These are phyloP conservation scores for Nigrospora sphaerica DNA, from an alignment of 2,329 filamentous ascomycete genomes.

Conservation along the genomic window DNA sequence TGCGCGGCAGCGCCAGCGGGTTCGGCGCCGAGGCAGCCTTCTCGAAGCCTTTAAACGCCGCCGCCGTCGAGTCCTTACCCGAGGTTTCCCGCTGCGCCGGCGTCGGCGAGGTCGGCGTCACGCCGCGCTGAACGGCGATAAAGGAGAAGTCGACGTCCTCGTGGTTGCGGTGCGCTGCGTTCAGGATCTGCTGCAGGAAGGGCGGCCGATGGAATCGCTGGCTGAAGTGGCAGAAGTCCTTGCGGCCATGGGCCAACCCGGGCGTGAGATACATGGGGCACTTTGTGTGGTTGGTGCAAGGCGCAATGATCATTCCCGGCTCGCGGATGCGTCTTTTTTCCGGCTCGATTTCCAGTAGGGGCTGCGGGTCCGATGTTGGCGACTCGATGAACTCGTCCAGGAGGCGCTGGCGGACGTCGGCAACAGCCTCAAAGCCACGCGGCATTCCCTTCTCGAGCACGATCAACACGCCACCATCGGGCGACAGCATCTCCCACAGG, in stretches of 20 bases:
- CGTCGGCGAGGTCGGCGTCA: conserved; percentile 29
- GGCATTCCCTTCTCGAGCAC: conserved; percentile 87
- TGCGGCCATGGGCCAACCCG: conserved; percentile 65
- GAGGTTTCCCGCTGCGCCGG: conserved; percentile 20
- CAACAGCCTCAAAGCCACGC: conserved; percentile 86
- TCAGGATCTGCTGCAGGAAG: conserved; percentile 73
- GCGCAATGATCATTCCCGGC: conserved; percentile 58
- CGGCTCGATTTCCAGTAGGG: conserved; percentile 30
- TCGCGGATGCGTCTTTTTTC: conserved; percentile 40
- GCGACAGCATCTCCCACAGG: conserved; percentile 79
- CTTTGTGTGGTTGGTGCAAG: conserved; percentile 80
- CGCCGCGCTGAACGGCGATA: conserved; percentile 74
- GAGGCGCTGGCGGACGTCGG: conserved; percentile 72
- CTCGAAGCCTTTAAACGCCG: conserved; percentile 69
- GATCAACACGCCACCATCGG: conserved; percentile 78
- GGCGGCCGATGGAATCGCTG: conserved; percentile 81
- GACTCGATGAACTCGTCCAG: conserved; percentile 57
- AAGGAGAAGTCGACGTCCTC: conserved; percentile 92
- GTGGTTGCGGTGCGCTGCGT: conserved; percentile 65
- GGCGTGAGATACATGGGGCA: conserved; percentile 83
- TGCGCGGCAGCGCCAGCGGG: conserved; percentile 67
- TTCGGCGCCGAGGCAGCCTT: conserved; percentile 35
- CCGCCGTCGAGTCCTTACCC: conserved; percentile 49
- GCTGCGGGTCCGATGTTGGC: conserved; percentile 19
- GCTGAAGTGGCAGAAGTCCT: conserved; percentile 85